Conservation (phyloP, 208 protist species). For the Jaenimonas drosophilae region DNA sequence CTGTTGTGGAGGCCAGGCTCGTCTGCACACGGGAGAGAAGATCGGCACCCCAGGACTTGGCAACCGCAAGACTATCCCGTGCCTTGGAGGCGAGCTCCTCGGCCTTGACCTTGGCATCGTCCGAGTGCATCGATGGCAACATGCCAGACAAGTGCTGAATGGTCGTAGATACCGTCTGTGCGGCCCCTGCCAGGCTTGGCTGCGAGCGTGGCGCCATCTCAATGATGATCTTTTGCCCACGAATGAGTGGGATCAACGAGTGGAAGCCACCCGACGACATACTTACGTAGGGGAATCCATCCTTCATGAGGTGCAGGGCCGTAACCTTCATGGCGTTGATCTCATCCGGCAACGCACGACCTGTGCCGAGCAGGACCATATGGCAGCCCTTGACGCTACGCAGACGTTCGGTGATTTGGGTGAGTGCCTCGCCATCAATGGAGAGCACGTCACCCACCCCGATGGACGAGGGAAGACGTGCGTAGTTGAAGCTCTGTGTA, state of each 20-base stretch:
- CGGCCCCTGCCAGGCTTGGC: not conserved
- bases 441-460: slow-evolving; percentile 29
- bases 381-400: slow-evolving; percentile 36
- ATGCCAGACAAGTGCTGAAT: no score
- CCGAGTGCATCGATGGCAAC: no score
- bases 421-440: slow-evolving; percentile 21
- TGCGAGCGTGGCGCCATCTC: slow-evolving; percentile 7
- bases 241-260: slow-evolving; percentile 57
- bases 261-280: slow-evolving; percentile 64
- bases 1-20: no score
- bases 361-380: slow-evolving; percentile 73
- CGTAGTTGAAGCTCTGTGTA: slow-evolving; percentile 65
- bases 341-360: slow-evolving; percentile 70
- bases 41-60: no score
- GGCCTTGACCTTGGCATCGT: no score
- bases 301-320: slow-evolving; percentile 67
- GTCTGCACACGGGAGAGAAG: no score
- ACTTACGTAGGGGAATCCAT: slow-evolving; percentile 68
- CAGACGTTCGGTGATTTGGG: slow-evolving; percentile 12
- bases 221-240: slow-evolving; percentile 18
- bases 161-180: no score
- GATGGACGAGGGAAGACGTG: slow-evolving; percentile 53
- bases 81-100: no score
- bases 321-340: slow-evolving; percentile 80
- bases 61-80: no score